Evolutionary conservation across 805 yeast genomes (phyloP), one percentile per base, ranked within the genome.

Genomic region (Wickerhamomyces mucosus): DNA sequence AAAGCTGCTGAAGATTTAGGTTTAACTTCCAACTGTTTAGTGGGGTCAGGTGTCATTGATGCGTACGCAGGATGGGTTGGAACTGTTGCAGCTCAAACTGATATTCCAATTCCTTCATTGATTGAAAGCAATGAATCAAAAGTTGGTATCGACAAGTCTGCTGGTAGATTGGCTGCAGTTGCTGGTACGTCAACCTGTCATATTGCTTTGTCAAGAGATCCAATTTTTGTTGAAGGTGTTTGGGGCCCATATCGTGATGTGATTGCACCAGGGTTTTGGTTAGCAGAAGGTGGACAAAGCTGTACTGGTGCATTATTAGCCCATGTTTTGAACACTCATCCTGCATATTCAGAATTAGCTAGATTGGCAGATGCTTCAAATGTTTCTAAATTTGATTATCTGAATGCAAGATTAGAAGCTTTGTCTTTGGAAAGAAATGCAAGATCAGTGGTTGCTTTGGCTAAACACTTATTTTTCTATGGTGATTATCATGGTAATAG

Each of bases 11-110:
- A 66, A 26, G 86, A 84, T 34, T 65, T 92, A 47, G 97, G 97
- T 9, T 67, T 92, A 40, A 71, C 92, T 8, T 69, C 80, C 15
- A 65, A 67, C 32, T 81, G 94, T 58, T 72, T 75, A 20, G 97
- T 92, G 26, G 96, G 95, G 7, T 78, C 94, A 1, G 96, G 96
- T 51, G 95, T 92, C 23, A 92, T 92, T 51, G 98, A 92, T 55
- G 96, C 97, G 6, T 92, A 92, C 52, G 94, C 97, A 4, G 98
- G 98, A 27, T 92, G 97, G 96, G 74, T 92, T 34, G 98, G 98
- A 35, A 92, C 97, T 1, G 95, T 89, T 37, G 98, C 96, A 18
- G 95, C 94, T 1, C 75, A 77, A 43, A 76, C 85, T 5, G 83
- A 79, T 40, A 50, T 60, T 5, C 63, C 50, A 16, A 52, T 67